phyloP scores from a whole-genome alignment of 305 asterid species.

The Fraxinus baroniana region DNA sequence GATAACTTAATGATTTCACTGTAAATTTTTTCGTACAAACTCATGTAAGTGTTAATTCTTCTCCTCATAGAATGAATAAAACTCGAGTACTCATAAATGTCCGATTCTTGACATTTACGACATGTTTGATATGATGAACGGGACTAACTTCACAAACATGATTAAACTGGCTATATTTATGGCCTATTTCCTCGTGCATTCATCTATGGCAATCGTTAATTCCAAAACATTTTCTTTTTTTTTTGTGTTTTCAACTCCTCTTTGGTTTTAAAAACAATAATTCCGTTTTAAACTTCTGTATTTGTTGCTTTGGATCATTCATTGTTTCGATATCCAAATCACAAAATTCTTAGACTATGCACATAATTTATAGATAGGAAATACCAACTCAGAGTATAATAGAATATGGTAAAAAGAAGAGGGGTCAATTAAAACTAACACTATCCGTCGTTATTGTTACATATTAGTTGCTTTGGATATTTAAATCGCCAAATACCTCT shows the following conservation, averaged over 20 bases:
- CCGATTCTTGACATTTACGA: neutral
- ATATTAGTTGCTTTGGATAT: neutral
- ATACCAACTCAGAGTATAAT: neutral
- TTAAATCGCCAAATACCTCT: neutral
- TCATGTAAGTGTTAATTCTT: conserved; percentile 26
- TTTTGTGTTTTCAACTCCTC: neutral
- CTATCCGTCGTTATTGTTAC: neutral
- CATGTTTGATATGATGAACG: neutral
- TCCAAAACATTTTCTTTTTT: neutral
- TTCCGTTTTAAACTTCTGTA: neutral
- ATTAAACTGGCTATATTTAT: neutral
- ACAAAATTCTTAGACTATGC: neutral
- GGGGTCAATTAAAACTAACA: neutral
- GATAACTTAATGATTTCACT: too few species aligned
- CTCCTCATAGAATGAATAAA: neutral
- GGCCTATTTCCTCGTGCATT: neutral
- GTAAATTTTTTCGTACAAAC: too few species aligned
- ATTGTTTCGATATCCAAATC: neutral
- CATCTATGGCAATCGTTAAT: neutral
- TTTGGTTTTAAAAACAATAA: neutral
- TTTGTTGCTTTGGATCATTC: neutral
- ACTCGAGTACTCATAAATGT: neutral
- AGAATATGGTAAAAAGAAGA: neutral
- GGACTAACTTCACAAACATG: neutral
- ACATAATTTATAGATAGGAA: neutral